Evolutionary conservation across 345 rosid species (phyloP).

Genomic region (Dimocarpus longan): DNA sequence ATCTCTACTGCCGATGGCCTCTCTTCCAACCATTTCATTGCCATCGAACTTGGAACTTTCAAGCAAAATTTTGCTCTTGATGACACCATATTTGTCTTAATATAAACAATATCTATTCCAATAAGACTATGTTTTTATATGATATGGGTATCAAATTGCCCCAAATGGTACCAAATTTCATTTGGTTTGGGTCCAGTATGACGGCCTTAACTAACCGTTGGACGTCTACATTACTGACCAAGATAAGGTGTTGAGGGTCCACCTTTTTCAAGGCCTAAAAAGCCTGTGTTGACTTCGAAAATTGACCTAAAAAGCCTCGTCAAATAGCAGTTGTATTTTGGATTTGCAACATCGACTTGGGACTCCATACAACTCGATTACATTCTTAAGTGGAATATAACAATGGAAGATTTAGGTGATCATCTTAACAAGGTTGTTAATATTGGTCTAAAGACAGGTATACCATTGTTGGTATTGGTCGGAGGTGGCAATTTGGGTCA

Average conservation of each 20-base stretch:
- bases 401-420: slow-evolving; percentile 39
- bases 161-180: slow-evolving; percentile 31
- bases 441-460: slow-evolving; percentile 35
- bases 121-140: slow-evolving; percentile 32
- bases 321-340: slow-evolving; percentile 45
- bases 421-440: not conserved
- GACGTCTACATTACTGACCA: slow-evolving; percentile 45
- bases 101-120: slow-evolving; percentile 45
- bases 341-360: slow-evolving; percentile 60
- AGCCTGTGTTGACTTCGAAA: slow-evolving; percentile 29
- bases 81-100: slow-evolving; percentile 58
- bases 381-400: slow-evolving; percentile 56
- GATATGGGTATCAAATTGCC: slow-evolving; percentile 35
- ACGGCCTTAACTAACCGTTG: slow-evolving; percentile 39
- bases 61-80: slow-evolving; percentile 61
- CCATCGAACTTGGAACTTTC: slow-evolving; percentile 56
- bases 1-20: slow-evolving; percentile 41
- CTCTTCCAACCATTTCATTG: slow-evolving; percentile 44
- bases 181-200: slow-evolving; percentile 51
- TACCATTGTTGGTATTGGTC: slow-evolving; percentile 14
- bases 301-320: slow-evolving; percentile 43
- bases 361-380: slow-evolving; percentile 42
- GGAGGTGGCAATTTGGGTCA: no score
- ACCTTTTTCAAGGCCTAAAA: slow-evolving; percentile 25
- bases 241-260: not conserved